Percentiles rank a stretch among this genome's conserved stretches.
These are phyloP conservation scores for Gossypium longicalyx DNA, from an alignment of 345 rosid species.

Conservation along the genomic window DNA sequence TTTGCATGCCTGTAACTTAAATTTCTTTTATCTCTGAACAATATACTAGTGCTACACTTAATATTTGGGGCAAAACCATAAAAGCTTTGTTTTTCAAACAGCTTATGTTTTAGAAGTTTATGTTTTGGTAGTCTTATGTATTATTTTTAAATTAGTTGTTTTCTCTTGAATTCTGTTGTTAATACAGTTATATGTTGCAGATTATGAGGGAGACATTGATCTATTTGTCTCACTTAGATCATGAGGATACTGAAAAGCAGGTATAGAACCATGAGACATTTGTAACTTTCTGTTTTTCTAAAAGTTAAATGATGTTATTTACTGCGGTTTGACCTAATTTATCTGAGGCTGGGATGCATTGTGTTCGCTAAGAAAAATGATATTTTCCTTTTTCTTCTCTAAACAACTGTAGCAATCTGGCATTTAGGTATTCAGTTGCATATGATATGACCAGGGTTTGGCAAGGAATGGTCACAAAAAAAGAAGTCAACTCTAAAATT, in stretches of 20 bases:
- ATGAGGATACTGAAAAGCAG: constrained; percentile 98
- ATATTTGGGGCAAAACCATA: background rate
- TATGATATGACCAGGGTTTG: background rate
- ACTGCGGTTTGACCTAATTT: background rate
- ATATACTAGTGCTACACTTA: background rate
- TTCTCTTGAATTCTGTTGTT: constrained; percentile 5
- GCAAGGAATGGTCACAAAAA: background rate
- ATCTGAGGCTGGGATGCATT: background rate
- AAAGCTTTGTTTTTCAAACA: background rate
- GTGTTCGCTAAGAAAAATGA: background rate
- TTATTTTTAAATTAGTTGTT: background rate
- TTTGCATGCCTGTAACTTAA: background rate
- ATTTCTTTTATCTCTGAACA: background rate
- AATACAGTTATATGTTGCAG: constrained; percentile 43
- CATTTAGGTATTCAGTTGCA: background rate
- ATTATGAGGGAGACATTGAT: constrained; percentile 95
- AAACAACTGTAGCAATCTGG: background rate
- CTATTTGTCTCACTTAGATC: constrained; percentile 93
- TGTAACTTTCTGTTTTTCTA: background rate
- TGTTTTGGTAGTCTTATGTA: background rate
- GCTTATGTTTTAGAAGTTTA: background rate
- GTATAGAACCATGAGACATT: constrained; percentile 28
- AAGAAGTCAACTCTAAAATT: background rate
- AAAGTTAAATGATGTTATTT: background rate
- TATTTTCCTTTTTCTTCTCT: too few species aligned